Conservation (phyloP, 2,329 filamentous ascomycete genomes). For the Harringtonia aguacate region DNA sequence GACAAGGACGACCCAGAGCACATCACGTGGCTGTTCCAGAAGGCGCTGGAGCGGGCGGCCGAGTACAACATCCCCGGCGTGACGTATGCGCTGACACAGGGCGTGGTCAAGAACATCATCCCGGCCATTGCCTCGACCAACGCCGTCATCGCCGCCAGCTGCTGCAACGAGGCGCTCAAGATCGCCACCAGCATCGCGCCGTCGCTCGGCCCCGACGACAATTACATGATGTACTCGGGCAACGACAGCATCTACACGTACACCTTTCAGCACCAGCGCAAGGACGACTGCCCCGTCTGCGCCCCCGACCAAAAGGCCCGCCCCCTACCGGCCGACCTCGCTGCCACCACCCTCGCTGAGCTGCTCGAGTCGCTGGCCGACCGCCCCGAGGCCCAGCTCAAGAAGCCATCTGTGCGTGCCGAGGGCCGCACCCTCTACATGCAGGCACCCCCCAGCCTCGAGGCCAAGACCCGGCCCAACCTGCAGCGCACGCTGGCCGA, state of each 20-base stretch:
- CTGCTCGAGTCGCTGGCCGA: constrained; percentile 77
- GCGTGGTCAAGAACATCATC: constrained; percentile 98
- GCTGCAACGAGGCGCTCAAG: constrained; percentile 96
- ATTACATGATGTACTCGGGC: constrained; percentile 99
- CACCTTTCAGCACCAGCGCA: constrained; percentile 91
- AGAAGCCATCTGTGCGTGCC: constrained; percentile 75
- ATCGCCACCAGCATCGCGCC: constrained; percentile 77
- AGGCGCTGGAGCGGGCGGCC: constrained; percentile 66
- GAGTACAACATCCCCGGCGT: constrained; percentile 90
- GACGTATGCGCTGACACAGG: constrained; percentile 91
- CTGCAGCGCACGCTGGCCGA: constrained; percentile 67
- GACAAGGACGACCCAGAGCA: constrained; percentile 96
- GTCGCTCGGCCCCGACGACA: constrained; percentile 64
- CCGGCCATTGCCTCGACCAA: constrained; percentile 97
- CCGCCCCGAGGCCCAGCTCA: constrained; percentile 81
- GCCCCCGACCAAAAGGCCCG: constrained; percentile 59
- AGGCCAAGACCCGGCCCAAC: constrained; percentile 77
- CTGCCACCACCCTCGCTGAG: constrained; percentile 61
- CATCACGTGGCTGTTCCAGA: constrained; percentile 91
- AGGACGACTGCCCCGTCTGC: constrained; percentile 90
- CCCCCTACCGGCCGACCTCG: constrained; percentile 58
- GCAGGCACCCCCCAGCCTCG: constrained; percentile 69
- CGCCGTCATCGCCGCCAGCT: constrained; percentile 88
- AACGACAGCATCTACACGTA: constrained; percentile 95
- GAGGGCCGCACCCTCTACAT: constrained; percentile 85